Percentiles rank a stretch among this genome's conserved stretches.
phyloP scores from a whole-genome alignment of 2,329 filamentous ascomycete genomes.

The Lizonia empirigonia region DNA sequence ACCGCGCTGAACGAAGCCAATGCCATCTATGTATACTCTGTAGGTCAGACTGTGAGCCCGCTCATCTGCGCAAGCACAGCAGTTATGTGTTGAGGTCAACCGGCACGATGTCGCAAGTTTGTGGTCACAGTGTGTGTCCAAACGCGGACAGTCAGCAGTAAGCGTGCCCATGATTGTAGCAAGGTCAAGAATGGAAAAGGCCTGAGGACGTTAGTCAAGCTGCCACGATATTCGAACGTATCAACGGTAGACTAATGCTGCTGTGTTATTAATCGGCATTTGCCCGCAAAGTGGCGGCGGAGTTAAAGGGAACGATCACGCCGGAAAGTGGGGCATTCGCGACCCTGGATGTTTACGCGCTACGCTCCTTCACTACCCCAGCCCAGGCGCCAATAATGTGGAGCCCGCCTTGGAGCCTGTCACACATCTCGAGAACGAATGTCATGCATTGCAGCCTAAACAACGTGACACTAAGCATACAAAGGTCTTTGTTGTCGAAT shows the following conservation, averaged over 20 bases:
- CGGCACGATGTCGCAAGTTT: constrained; percentile 52
- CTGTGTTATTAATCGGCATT: neutral
- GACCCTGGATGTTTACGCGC: constrained; percentile 1
- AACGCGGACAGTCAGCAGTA: constrained; percentile 45
- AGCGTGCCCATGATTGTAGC: constrained; percentile 46
- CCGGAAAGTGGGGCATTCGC: constrained; percentile 12
- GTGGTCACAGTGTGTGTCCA: constrained; percentile 48
- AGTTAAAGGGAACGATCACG: constrained; percentile 6
- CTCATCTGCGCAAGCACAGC: constrained; percentile 51
- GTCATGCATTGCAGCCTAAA: neutral
- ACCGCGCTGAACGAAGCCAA: constrained; percentile 56
- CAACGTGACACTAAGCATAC: neutral
- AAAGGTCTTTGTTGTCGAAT: neutral
- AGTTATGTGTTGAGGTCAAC: constrained; percentile 48
- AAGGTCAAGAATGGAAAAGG: neutral
- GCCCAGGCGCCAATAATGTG: neutral
- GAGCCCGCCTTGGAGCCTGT: neutral
- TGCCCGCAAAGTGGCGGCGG: constrained; percentile 4
- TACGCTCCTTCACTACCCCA: neutral
- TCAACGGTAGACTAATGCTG: neutral
- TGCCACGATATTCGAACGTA: neutral
- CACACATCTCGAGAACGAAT: neutral
- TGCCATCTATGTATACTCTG: constrained; percentile 56
- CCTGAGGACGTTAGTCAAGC: neutral
- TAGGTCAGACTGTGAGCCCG: constrained; percentile 52